Conservation (phyloP, 1,139 yeast species). For the Geotrichum bryndzae region DNA sequence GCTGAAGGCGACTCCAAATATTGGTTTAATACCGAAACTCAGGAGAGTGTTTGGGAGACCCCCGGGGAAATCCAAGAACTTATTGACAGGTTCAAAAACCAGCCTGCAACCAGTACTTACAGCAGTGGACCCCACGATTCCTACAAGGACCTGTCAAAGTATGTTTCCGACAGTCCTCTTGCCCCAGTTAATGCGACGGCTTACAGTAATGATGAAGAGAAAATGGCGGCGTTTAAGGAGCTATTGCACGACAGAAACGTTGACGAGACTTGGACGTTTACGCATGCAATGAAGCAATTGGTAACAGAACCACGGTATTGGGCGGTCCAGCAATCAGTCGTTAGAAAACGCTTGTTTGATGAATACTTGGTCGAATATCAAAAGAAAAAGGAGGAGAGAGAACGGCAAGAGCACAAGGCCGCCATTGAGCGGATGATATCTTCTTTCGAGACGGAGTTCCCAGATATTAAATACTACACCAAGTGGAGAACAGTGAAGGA, state of each 20-base stretch:
- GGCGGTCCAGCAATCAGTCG: slow-evolving; percentile 56
- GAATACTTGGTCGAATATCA: slow-evolving; percentile 52
- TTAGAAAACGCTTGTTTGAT: slow-evolving; percentile 60
- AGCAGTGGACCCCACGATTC: background rate
- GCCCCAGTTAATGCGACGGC: slow-evolving; percentile 16
- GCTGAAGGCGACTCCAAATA: slow-evolving; percentile 69
- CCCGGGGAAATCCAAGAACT: slow-evolving; percentile 43
- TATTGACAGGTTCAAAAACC: slow-evolving; percentile 16
- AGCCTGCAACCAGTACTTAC: background rate
- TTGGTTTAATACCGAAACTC: slow-evolving; percentile 61
- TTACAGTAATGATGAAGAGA: slow-evolving; percentile 31
- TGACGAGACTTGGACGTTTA: slow-evolving; percentile 74
- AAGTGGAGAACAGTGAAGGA: slow-evolving; percentile 59
- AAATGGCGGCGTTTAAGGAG: slow-evolving; percentile 44
- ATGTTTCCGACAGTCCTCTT: slow-evolving; percentile 12
- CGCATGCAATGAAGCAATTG: slow-evolving; percentile 54
- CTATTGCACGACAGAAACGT: slow-evolving; percentile 52
- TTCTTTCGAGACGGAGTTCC: slow-evolving; percentile 40
- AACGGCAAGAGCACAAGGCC: slow-evolving; percentile 43
- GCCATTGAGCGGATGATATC: slow-evolving; percentile 50
- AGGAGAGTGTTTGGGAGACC: slow-evolving; percentile 73
- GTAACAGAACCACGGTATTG: slow-evolving; percentile 63
- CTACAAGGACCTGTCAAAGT: slow-evolving; percentile 14
- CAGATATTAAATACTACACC: slow-evolving; percentile 50
- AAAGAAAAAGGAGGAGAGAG: slow-evolving; percentile 42